Evolutionary conservation across 2,329 filamentous ascomycete species (phyloP).

Genomic region (Rhinocladiella similis): DNA sequence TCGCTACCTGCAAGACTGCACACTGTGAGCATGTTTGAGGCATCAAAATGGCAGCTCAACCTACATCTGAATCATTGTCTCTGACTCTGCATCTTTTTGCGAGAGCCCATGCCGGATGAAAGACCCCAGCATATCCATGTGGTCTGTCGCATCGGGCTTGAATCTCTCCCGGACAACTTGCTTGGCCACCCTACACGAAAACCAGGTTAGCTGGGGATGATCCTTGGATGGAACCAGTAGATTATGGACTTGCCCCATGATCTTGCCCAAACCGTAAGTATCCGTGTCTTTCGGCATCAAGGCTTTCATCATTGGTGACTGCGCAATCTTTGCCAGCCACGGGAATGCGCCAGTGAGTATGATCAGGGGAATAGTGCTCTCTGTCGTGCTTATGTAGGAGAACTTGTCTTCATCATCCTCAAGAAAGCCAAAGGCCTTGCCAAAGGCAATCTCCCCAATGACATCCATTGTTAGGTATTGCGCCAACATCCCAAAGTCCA

Average conservation of each 20-base stretch:
- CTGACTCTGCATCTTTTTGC: constrained; percentile 16
- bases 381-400: constrained; percentile 16
- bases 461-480: constrained; percentile 25
- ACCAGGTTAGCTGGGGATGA: constrained; percentile 10
- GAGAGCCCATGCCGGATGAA: constrained; percentile 32
- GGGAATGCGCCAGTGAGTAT: constrained; percentile 23
- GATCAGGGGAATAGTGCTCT: constrained; percentile 18
- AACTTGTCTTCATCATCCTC: constrained; percentile 19
- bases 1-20: constrained; percentile 53
- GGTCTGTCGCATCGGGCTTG: constrained; percentile 12
- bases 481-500: constrained; percentile 20
- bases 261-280: constrained; percentile 20
- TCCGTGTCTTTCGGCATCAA: constrained; percentile 21
- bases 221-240: constrained; percentile 18
- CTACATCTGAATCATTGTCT: constrained; percentile 22
- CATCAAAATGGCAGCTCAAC: not conserved
- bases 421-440: constrained; percentile 21
- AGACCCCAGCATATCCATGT: constrained; percentile 34
- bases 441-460: constrained; percentile 21
- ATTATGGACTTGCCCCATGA: constrained; percentile 18
- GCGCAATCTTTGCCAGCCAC: constrained; percentile 18
- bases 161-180: constrained; percentile 28
- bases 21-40: constrained; percentile 44
- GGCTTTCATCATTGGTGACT: constrained; percentile 13
- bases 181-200: constrained; percentile 26